Evolutionary conservation across 2,329 filamentous ascomycete genomes (phyloP), one percentile per base, ranked within the genome.

Genomic region (Cyclaneusma minus): DNA sequence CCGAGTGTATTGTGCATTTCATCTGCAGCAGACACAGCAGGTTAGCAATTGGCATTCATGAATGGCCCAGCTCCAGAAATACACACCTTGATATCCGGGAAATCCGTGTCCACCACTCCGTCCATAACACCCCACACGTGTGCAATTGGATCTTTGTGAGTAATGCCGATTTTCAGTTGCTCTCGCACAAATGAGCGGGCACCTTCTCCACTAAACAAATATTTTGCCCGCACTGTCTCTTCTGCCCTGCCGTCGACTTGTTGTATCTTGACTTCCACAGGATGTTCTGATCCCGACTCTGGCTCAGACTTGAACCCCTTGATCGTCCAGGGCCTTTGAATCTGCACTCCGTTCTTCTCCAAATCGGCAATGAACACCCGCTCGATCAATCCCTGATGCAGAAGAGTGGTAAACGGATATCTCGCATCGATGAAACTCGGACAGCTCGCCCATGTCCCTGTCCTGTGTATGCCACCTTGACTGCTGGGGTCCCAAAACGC

Each of bases 381-480:
- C 50, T 82, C 76, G 30, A 81, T 80, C 35, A 68, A 50, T 5
- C 76, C 77, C 44, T 82, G 76, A 41, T 82, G 76, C 8, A 82
- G 51, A 3, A 78, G 62, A 1, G 75, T 72, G 26, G 74, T 78
- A 41, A 77, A 77, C 4, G 71, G 72, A 37, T 76, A 80, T 25
- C 76, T 61, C 9, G 74, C 72, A 29, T 78, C 71, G 31, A 80
- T 75, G 51, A 92, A 93, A 37, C 68, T 72, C 1, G 85, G 85
- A 52, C 85, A 94, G 45, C 77, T 85, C 4, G 83, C 78, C 83
- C 83, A 93, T 4, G 70, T 74, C 15, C 72, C 70, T 2, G 73
- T 80, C 35, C 74, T 60, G 16, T 60, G 55, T 35, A 80, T 78
- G 16, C 70, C 66, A 17, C 58, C 58, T 22, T 61, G 67, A 16